Evolutionary conservation across 805 yeast species (phyloP).

Genomic region (Naumovozyma baii): DNA sequence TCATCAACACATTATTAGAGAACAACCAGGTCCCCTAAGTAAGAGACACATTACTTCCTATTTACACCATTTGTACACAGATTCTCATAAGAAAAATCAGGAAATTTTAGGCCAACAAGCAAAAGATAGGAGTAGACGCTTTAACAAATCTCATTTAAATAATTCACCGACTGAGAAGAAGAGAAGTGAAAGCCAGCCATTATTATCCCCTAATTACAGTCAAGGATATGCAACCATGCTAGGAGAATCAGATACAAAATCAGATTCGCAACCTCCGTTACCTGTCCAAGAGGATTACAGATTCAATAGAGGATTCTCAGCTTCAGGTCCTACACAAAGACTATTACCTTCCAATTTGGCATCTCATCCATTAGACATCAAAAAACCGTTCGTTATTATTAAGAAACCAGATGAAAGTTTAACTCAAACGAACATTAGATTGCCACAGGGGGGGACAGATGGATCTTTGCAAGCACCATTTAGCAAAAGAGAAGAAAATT

Average conservation of each 20-base stretch:
- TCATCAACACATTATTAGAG: slow-evolving; percentile 73
- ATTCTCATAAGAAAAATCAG: background rate
- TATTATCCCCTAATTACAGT: background rate
- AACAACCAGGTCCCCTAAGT: slow-evolving; percentile 65
- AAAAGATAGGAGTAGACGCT: background rate
- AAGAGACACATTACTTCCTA: slow-evolving; percentile 61
- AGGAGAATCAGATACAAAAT: background rate
- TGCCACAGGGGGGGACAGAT: background rate
- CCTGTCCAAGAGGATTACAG: background rate
- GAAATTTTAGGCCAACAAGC: background rate
- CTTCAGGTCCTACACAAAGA: background rate
- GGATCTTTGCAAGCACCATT: background rate
- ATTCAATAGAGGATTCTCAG: background rate
- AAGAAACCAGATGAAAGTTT: slow-evolving; percentile 32
- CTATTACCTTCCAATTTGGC: slow-evolving; percentile 45
- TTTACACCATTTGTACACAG: slow-evolving; percentile 47
- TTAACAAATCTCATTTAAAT: background rate
- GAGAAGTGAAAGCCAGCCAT: background rate
- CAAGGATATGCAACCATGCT: background rate
- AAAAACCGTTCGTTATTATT: slow-evolving; percentile 56
- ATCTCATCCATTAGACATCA: slow-evolving; percentile 57
- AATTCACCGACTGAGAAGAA: slow-evolving; percentile 1
- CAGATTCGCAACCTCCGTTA: background rate
- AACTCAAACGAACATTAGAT: background rate
- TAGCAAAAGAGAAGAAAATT: background rate